Base-by-base conservation (phyloP, 139 green algal species). In the Chlorella sp. region DNA sequence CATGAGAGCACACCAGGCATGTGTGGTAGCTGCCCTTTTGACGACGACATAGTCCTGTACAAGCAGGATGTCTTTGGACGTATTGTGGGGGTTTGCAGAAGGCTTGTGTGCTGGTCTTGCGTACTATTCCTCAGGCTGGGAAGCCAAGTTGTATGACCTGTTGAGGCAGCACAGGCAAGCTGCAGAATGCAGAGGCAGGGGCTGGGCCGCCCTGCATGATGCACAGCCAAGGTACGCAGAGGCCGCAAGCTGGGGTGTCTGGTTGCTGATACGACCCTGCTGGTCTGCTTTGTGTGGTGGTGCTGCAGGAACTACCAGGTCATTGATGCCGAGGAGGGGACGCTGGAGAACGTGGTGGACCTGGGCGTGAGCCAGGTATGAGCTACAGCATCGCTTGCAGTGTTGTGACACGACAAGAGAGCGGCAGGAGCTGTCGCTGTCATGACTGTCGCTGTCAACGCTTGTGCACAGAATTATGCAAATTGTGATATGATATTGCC, bases 71-170 rank as follows among this genome's bases (percentile, higher is more conserved):
- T n/a, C n/a, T n/a, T n/a, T n/a, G n/a, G n/a, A n/a, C n/a, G n/a
- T n/a, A n/a, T n/a, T n/a, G n/a, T n/a, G n/a, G n/a, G n/a, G n/a
- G n/a, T n/a, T n/a, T n/a, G n/a, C n/a, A n/a, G n/a, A n/a, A n/a
- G n/a, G n/a, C n/a, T n/a, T n/a, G n/a, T n/a, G n/a, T n/a, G n/a
- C n/a, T n/a, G n/a, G n/a, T n/a, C n/a, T n/a, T n/a, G n/a, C n/a
- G n/a, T n/a, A n/a, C n/a, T n/a, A n/a, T n/a, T n/a, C 23, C 22
- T 1, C 75, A 80, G 75, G 32, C 75, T 17, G 42, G 10, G 17
- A 55, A 17, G 42, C 17, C 42, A 55, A 17, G 42, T 17, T 55
- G 42, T 10, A 17, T 10, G 10, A 17, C 42, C 10, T 55, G 42
- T n/a, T n/a, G n/a, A n/a, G n/a, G 42, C 42, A 10, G 17, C 17